Evolutionary conservation across 1,139 yeast species (phyloP).

Genomic region (Kodamaea fungicola): DNA sequence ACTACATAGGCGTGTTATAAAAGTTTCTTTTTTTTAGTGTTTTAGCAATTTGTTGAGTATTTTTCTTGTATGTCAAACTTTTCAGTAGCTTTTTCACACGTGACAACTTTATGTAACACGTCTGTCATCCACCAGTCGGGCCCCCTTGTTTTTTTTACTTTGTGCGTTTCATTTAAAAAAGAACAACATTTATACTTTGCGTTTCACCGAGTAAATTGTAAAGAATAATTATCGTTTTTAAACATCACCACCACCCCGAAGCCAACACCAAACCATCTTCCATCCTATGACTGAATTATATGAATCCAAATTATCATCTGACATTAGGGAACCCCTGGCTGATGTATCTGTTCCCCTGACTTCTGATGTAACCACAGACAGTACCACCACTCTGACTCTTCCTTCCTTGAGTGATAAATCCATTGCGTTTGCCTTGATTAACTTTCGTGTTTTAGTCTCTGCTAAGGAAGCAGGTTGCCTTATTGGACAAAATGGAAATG

Average conservation of each 20-base stretch:
- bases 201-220: no score
- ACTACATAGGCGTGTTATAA: slow-evolving; percentile 15
- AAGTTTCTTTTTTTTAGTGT: background rate
- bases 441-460: slow-evolving; percentile 69
- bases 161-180: no score
- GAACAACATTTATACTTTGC: no score
- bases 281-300: slow-evolving; percentile 2
- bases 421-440: slow-evolving; percentile 41
- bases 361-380: slow-evolving; percentile 1
- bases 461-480: slow-evolving; percentile 90
- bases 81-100: no score
- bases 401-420: slow-evolving; percentile 30
- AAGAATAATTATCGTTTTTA: no score
- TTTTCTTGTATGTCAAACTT: no score
- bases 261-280: background rate
- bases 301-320: background rate
- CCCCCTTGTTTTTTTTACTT: no score
- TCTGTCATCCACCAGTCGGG: no score
- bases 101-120: no score
- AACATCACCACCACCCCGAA: background rate
- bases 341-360: background rate
- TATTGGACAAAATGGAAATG: slow-evolving; percentile 83
- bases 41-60: no score
- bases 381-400: slow-evolving; percentile 9
- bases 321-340: background rate